These are phyloP conservation scores for Eucalyptus cloeziana DNA, from an alignment of 345 rosid genomes.

Conservation along the genomic window DNA sequence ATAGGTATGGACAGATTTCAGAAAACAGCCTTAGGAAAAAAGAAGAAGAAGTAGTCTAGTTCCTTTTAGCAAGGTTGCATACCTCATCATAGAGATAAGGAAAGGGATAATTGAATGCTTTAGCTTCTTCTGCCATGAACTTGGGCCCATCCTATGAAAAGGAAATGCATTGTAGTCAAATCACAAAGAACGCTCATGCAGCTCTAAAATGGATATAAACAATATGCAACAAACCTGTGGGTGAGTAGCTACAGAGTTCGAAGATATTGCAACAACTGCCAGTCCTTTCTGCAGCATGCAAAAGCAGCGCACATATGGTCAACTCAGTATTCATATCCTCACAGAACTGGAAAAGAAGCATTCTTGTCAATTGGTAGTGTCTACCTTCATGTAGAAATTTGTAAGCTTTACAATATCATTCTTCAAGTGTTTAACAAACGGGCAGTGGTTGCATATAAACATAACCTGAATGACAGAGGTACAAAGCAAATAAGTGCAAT, in stretches of 20 bases:
- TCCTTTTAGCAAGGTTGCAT: background rate
- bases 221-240: conserved; percentile 50
- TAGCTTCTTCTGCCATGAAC: conserved; percentile 87
- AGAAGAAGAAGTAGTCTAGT: background rate
- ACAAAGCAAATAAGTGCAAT: background rate
- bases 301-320: background rate
- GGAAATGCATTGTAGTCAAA: conserved; percentile 1
- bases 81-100: conserved; percentile 89
- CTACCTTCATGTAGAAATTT: conserved; percentile 63
- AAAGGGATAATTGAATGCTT: conserved; percentile 52
- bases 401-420: conserved; percentile 72
- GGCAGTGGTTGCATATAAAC: conserved; percentile 92
- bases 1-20: background rate
- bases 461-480: conserved; percentile 35
- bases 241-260: conserved; percentile 67
- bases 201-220: background rate
- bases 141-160: conserved; percentile 82
- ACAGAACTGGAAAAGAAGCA: background rate
- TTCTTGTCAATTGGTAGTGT: background rate
- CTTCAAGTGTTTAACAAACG: conserved; percentile 87
- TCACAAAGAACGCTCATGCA: background rate
- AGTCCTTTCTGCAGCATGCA: conserved; percentile 62
- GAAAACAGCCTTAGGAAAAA: background rate
- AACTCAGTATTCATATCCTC: background rate
- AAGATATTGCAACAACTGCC: conserved; percentile 85